Base-by-base conservation (phyloP, 495 filamentous ascomycete genomes). In the Chaetomidium leptoderma region DNA sequence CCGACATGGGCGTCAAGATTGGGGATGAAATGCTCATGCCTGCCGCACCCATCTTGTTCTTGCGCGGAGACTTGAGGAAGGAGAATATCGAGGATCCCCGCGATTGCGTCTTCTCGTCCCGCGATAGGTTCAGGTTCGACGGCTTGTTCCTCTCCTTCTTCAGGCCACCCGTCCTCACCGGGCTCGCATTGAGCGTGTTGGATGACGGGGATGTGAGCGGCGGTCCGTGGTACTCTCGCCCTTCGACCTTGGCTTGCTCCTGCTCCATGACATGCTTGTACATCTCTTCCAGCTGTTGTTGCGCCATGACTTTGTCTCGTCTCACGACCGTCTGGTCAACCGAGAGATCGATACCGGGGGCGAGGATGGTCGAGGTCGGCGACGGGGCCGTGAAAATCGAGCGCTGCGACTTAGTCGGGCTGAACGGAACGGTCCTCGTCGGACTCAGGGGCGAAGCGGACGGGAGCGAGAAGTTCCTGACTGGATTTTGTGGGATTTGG, bases 181-280 rank as follows among this genome's bases (percentile, higher is more conserved):
- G 47, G 40, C 21, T 54, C 14, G 48, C 61, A 58, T n/a, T 68
- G 66, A 30, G 55, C 44, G 44, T 73, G 66, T 35, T 73, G 66
- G 24, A 67, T 55, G 58, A 72, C 61, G 55, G 75, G 29, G 42
- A 66, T 50, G 53, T 70, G 23, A 68, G 47, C 13, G 59, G 33
- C 10, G 68, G 68, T 51, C 27, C 74, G 69, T 55, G 73, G 72
- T 51, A 82, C 74, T 72, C 55, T 29, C 66, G 55, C n/a, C 68
- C 68, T n/a, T 63, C 61, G 19, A 51, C 59, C 45, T 88, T 87
- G 47, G 83, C 82, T 36, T 83, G 85, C 71, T 95, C 90, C 50
- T 92, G 87, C 72, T 89, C 89, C 88, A 95, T 87, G 58, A 96
- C 91, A 43, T 91, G 86, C 48, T 84, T 89, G 68, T 97, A 97